Base-by-base conservation (phyloP, 306 rosid species). In the Glycyrrhiza uralensis region DNA sequence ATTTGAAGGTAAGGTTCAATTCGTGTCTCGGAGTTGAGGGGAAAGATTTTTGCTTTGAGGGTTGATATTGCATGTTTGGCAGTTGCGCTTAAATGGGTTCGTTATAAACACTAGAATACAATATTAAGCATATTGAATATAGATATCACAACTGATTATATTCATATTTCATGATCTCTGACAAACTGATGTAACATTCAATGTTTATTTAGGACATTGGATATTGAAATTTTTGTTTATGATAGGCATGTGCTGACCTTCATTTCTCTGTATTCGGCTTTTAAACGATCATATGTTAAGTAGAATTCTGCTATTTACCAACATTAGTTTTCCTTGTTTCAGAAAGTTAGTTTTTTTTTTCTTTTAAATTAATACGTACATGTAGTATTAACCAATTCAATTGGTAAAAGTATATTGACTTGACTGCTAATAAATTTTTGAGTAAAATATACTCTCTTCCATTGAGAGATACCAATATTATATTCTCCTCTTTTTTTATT, bases 1-100 rank as follows among this genome's bases (percentile, higher is more conserved):
- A 38, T 45, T 42, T 63, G 47, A 49, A 52, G 56, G 24, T 55
- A 65, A 78, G 77, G 35, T 63, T 62, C 73, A 22, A 69, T 62
- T 74, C 39, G 11, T 35, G 47, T 61, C 17, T 56, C 56, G 45
- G 60, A 26, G 19, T 64, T 32, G 62, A 63, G 18, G 26, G 18
- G 26, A 32, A 75, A 65, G 22, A 10, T 75, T 75, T 58, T 68
- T 67, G n/a, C 44, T 41, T 15, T 46, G 19, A 41, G 67, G 65
- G 29, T 67, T 69, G 69, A 67, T 45, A 44, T 68, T 19, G 19
- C 36, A 45, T 45, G 77, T 30, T 78, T 69, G 28, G 28, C 62
- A 38, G 55, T 62, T 75, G 45, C 38, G 13, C 47, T 73, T 66
- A 14, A 66, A 41, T 72, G 64, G 41, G 55, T 77, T 65, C 8